phyloP scores from a whole-genome alignment of 352 stramenopile genomes.

The Globisporangium acanthophoron region DNA sequence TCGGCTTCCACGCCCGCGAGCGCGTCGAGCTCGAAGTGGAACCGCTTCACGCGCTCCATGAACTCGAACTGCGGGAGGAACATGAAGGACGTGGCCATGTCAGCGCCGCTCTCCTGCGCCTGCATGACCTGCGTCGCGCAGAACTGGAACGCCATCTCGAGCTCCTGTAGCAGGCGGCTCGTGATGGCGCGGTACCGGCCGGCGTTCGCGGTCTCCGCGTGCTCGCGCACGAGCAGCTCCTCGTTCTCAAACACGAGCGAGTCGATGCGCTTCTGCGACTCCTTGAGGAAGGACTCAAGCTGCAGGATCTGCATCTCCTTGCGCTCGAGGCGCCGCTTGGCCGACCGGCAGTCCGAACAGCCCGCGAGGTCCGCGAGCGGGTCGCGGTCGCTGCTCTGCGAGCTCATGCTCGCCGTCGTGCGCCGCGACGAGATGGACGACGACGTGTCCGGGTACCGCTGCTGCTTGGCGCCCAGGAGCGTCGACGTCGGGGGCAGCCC shows the following conservation, averaged over 20 bases:
- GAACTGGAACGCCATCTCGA: slow-evolving; percentile 69
- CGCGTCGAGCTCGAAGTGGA: slow-evolving; percentile 42
- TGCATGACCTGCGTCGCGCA: slow-evolving; percentile 53
- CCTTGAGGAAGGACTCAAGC: slow-evolving; percentile 72
- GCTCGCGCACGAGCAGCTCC: slow-evolving; percentile 52
- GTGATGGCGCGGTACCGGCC: slow-evolving; percentile 46
- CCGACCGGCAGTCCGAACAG: slow-evolving; percentile 45
- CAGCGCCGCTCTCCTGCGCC: slow-evolving; percentile 9
- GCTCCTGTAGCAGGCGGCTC: slow-evolving; percentile 63
- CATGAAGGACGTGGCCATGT: slow-evolving; percentile 27
- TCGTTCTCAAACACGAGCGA: slow-evolving; percentile 56
- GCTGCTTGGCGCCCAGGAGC: slow-evolving; percentile 25
- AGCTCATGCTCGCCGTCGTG: slow-evolving; percentile 55
- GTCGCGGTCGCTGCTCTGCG: slow-evolving; percentile 47
- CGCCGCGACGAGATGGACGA: slow-evolving; percentile 42
- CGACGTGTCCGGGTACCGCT: slow-evolving; percentile 12
- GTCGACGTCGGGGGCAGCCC: slow-evolving; percentile 34
- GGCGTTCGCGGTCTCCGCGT: slow-evolving; percentile 59
- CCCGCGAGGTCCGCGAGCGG: slow-evolving; percentile 29
- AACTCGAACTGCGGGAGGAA: slow-evolving; percentile 66
- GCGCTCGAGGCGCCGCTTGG: slow-evolving; percentile 56
- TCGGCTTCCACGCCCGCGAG: slow-evolving; percentile 21
- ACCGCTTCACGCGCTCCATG: slow-evolving; percentile 67
- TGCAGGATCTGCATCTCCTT: slow-evolving; percentile 75
- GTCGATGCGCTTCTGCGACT: slow-evolving; percentile 74